phyloP scores from a whole-genome alignment of 192 early-diverging fungal genomes.

The Coemansia sp. region DNA sequence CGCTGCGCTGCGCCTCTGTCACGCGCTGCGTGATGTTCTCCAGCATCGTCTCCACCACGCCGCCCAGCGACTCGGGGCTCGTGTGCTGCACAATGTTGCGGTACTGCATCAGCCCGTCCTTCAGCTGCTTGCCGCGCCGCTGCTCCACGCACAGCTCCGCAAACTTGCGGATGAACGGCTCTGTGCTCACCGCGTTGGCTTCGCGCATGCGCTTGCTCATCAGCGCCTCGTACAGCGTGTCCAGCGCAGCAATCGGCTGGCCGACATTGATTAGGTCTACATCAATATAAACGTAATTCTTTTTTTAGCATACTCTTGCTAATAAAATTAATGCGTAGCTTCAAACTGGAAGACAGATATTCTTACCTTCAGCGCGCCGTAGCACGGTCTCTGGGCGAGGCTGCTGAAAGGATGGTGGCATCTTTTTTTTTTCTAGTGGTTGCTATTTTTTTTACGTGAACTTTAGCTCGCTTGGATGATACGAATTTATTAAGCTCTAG shows the following conservation, averaged over 20 bases:
- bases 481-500: too few species aligned
- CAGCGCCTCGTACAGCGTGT: slow-evolving; percentile 88
- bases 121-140: slow-evolving; percentile 86
- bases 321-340: slow-evolving; percentile 1
- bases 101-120: slow-evolving; percentile 96
- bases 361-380: slow-evolving; percentile 82
- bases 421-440: background rate
- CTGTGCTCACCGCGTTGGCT: slow-evolving; percentile 73
- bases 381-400: slow-evolving; percentile 80
- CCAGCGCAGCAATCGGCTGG: slow-evolving; percentile 79
- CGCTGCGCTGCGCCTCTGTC: slow-evolving; percentile 85
- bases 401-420: slow-evolving; percentile 3
- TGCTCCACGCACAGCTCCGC: slow-evolving; percentile 87
- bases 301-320: background rate
- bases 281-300: slow-evolving; percentile 59
- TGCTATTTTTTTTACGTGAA: too few species aligned
- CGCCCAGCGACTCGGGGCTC: slow-evolving; percentile 86
- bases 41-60: slow-evolving; percentile 84
- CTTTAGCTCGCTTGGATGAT: too few species aligned
- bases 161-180: slow-evolving; percentile 94
- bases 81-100: slow-evolving; percentile 98
- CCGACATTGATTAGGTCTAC: slow-evolving; percentile 70
- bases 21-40: slow-evolving; percentile 85
- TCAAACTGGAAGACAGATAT: background rate
- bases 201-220: slow-evolving; percentile 86